Percentiles rank a stretch among this genome's conserved stretches.
Evolutionary conservation across 2,329 filamentous ascomycete genomes (phyloP).

Genomic region (Sporothrix luriei): DNA sequence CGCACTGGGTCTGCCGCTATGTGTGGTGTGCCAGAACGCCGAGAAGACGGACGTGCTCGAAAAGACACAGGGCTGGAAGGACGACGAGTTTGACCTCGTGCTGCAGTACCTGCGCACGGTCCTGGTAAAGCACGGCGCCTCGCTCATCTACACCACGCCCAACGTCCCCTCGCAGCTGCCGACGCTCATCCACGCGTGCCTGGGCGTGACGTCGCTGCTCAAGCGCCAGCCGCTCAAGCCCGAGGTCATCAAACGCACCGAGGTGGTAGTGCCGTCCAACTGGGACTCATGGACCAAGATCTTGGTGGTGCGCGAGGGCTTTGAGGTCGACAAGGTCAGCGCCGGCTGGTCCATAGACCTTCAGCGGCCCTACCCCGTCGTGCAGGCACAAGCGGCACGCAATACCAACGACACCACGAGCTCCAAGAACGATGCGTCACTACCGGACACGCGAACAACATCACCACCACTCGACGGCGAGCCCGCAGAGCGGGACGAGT

Average conservation of each 20-base stretch:
- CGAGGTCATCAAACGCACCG: slow-evolving; percentile 90
- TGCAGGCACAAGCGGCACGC: slow-evolving; percentile 31
- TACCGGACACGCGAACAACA: neutral
- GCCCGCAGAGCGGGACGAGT: slow-evolving; percentile 21
- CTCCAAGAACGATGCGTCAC: neutral
- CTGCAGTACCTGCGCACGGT: slow-evolving; percentile 90
- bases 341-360: slow-evolving; percentile 85
- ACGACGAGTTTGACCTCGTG: slow-evolving; percentile 95
- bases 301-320: slow-evolving; percentile 83
- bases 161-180: slow-evolving; percentile 76
- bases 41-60: slow-evolving; percentile 91
- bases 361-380: slow-evolving; percentile 54
- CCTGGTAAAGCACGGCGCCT: slow-evolving; percentile 80
- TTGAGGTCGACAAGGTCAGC: slow-evolving; percentile 86
- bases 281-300: slow-evolving; percentile 99
- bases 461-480: slow-evolving; percentile 13
- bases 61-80: slow-evolving; percentile 88
- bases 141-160: slow-evolving; percentile 81
- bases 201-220: slow-evolving; percentile 82
- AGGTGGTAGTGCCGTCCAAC: slow-evolving; percentile 90
- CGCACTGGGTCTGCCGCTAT: slow-evolving; percentile 80
- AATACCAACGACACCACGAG: neutral
- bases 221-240: slow-evolving; percentile 79
- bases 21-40: slow-evolving; percentile 94
- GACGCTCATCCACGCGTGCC: slow-evolving; percentile 77